Conservation (phyloP, 768 basidiomycete species). For the Saitozyma sp. region DNA sequence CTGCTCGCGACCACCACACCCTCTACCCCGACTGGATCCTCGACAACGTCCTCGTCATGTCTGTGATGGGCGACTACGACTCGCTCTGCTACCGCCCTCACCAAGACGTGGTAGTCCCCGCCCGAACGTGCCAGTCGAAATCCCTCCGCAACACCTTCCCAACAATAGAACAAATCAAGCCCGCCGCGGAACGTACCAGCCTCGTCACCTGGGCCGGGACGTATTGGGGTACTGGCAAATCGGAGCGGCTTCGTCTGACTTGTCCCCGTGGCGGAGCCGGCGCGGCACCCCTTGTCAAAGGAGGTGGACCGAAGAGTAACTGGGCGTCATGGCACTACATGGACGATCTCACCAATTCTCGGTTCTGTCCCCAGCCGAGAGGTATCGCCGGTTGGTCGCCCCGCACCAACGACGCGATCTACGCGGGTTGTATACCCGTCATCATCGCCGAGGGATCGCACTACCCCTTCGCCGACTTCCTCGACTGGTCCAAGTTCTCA, state of each 20-base stretch:
- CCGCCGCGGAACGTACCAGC: conserved; percentile 34
- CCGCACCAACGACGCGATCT: conserved; percentile 54
- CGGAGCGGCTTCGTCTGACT: conserved; percentile 41
- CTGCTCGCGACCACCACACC: conserved; percentile 29
- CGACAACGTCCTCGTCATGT: conserved; percentile 45
- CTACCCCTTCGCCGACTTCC: conserved; percentile 53
- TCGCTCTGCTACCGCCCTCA: conserved; percentile 52
- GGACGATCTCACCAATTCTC: conserved; percentile 42
- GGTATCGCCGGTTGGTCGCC: conserved; percentile 54
- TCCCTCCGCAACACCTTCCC: conserved; percentile 42
- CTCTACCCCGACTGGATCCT: conserved; percentile 46
- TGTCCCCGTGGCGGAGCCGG: conserved; percentile 44
- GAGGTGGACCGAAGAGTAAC: conserved; percentile 36
- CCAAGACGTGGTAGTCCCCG: conserved; percentile 52
- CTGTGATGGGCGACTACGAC: conserved; percentile 52
- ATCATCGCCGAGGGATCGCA: conserved; percentile 54
- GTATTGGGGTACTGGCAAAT: conserved; percentile 52
- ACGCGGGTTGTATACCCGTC: conserved; percentile 56
- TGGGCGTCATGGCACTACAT: conserved; percentile 49
- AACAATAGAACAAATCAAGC: conserved; percentile 34
- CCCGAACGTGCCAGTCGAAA: conserved; percentile 44
- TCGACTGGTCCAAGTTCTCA: conserved; percentile 55
- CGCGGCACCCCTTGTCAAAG: conserved; percentile 30
- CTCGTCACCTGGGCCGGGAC: conserved; percentile 50
- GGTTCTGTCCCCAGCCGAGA: conserved; percentile 50